Percentiles rank a stretch among this genome's conserved stretches.
These are phyloP conservation scores for Penicillium tannophilum DNA, from an alignment of 495 filamentous ascomycete species.

Conservation along the genomic window DNA sequence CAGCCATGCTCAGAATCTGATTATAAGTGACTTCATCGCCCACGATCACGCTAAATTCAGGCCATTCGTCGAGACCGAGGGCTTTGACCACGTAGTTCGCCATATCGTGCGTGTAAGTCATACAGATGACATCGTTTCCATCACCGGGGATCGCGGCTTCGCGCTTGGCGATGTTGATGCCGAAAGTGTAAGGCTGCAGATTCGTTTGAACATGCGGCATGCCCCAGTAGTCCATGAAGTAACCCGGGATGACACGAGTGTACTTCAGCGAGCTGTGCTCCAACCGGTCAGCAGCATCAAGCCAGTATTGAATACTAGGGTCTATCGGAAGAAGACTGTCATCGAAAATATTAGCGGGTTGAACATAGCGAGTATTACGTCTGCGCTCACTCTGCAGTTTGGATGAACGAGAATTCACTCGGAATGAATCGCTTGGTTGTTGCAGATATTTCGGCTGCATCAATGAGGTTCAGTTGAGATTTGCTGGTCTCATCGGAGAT, in stretches of 20 bases:
- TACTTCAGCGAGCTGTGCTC: slow-evolving; percentile 41
- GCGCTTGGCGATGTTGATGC: slow-evolving; percentile 48
- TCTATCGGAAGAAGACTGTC: slow-evolving; percentile 36
- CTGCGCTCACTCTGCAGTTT: slow-evolving; percentile 35
- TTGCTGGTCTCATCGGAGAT: slow-evolving; percentile 33
- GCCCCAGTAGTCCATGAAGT: slow-evolving; percentile 59
- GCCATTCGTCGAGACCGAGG: slow-evolving; percentile 51
- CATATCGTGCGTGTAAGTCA: slow-evolving; percentile 57
- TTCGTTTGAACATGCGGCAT: slow-evolving; percentile 48
- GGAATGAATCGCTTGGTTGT: slow-evolving; percentile 50
- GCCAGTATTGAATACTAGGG: slow-evolving; percentile 38
- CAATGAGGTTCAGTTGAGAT: slow-evolving; percentile 50
- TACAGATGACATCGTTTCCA: slow-evolving; percentile 48
- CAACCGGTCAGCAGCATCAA: slow-evolving; percentile 34
- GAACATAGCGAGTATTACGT: not conserved
- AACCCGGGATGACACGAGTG: slow-evolving; percentile 52
- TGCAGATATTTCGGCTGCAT: slow-evolving; percentile 47
- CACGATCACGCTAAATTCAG: slow-evolving; percentile 41
- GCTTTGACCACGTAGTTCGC: slow-evolving; percentile 49
- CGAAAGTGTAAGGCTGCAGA: slow-evolving; percentile 39
- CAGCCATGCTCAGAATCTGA: slow-evolving; percentile 44
- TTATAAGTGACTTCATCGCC: slow-evolving; percentile 54
- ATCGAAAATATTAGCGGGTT: not conserved
- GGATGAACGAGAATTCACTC: slow-evolving; percentile 50
- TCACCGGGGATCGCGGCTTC: slow-evolving; percentile 54